Base-by-base conservation (phyloP, 169 alveolate species). In the Blepharisma undulans region DNA sequence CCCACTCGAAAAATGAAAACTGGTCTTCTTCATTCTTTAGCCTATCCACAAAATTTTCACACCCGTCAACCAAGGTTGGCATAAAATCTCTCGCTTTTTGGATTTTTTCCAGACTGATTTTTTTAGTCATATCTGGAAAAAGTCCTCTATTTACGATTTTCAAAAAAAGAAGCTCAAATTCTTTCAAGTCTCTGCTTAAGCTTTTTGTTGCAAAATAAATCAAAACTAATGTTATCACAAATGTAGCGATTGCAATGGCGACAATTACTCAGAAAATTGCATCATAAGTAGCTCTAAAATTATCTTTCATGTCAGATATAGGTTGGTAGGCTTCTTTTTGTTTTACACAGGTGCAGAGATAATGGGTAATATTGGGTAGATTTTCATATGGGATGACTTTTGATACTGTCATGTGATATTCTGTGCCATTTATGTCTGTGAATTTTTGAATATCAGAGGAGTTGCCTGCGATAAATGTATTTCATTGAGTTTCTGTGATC, bases 61-160 rank as follows among this genome's bases (percentile, higher is more conserved):
- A 22, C 25, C 30, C 30, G 16, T 48, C 89, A 14, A 82, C 89
- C 22, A 82, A 33, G 0, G 33, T 60, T 60, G 33, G 34, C 32
- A 82, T 82, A 21, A n/a, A n/a, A n/a, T 32, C 60, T 14, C 60
- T 60, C 16, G 29, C 48, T 21, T 22, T 19, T 34, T 34, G 71
- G 18, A 82, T 21, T 60, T 36, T 60, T n/a, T 32, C 30, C 8
- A 48, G 21, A n/a, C 34, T 32, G 25, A 82, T 30, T 22, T 59
- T 30, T 82, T 82, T 82, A 0, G 89, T 82, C 27, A 82, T 82
- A 82, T 82, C 72, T 19, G 30, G 78, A 14, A 82, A 82, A 34
- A 32, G 34, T 19, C 78, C 89, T 60, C 89, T 34, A 34, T 22
- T 33, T 22, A 22, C 36, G 7, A 82, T 59, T 48, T 22, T 34